Evolutionary conservation across 176 grass and related monocot species (phyloP).

Genomic region (Tuctoria greenei): DNA sequence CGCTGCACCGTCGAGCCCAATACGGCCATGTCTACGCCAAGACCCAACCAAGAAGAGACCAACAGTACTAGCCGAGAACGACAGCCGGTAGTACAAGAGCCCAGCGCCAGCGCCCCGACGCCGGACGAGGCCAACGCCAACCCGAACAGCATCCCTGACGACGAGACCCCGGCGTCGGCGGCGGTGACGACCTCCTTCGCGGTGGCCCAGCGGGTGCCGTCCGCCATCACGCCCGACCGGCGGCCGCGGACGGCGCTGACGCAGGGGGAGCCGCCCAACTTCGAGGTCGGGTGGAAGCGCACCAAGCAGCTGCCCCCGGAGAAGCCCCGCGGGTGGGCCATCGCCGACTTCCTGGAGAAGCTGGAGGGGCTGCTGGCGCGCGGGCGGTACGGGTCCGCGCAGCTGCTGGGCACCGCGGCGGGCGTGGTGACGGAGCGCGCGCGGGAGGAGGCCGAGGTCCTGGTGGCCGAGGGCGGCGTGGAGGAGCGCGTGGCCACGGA

Average conservation of each 20-base stretch:
- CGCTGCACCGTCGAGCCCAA: constrained; percentile 36
- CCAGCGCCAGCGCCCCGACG: constrained; percentile 9
- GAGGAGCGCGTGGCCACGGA: constrained; percentile 74
- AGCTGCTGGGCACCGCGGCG: constrained; percentile 60
- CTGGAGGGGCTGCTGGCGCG: constrained; percentile 71
- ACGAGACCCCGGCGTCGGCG: constrained; percentile 46
- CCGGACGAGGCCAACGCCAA: constrained; percentile 37
- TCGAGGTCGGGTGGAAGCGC: constrained; percentile 89
- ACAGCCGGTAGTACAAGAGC: not conserved
- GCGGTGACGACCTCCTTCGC: constrained; percentile 54
- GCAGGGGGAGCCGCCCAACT: constrained; percentile 71
- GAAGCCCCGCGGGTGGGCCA: constrained; percentile 78
- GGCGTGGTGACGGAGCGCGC: constrained; percentile 73
- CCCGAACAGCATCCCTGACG: constrained; percentile 39
- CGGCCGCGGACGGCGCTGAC: constrained; percentile 36
- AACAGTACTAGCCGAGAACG: not conserved
- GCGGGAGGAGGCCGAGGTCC: constrained; percentile 68
- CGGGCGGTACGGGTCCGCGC: constrained; percentile 49
- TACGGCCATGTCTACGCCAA: constrained; percentile 6
- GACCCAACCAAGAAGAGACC: constrained; percentile 21
- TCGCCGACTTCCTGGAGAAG: constrained; percentile 85
- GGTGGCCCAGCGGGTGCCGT: constrained; percentile 47
- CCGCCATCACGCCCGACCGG: constrained; percentile 48
- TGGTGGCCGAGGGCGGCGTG: constrained; percentile 60
- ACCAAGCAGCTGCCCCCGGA: constrained; percentile 65